Evolutionary conservation across 345 rosid species (phyloP), one percentile per base, ranked within the genome.

Genomic region (Gossypioides kirkii): DNA sequence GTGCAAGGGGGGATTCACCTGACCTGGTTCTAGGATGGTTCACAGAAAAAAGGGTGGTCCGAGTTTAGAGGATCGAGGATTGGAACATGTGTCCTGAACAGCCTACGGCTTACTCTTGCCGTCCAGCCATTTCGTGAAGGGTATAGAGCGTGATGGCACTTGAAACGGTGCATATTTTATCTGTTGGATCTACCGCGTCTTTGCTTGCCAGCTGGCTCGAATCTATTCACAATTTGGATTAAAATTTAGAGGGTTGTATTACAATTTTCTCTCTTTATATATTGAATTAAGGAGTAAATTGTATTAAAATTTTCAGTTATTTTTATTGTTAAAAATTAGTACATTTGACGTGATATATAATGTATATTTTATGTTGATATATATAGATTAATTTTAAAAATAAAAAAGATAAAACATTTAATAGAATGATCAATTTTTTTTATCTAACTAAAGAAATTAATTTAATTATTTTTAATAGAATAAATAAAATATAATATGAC

Each of bases 91-190:
- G 86, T 70, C 8, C 0, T 16, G 0, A 4, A 8, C 0, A 0
- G 41, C 3, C 32, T 14, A 3, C 8, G 9, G 2, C 0, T 2
- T 10, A 62, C 79, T 80, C 83, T 78, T 79, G 86, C 77, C 82
- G 0, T 36, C 4, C 2, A 6, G 17, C 10, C 11, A 16, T 74
- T 54, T 12, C 11, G 6, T 25, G n/a, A 25, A 61, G 17, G 10
- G 41, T 3, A 17, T 10, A 2, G 70, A 62, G 73, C 73, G 72
- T 71, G 85, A 66, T 64, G 32, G 78, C 91, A 85, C 87, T 86
- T 85, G 87, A 82, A 74, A 72, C 68, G 60, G 38, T 32, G 38
- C 38, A 32, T 32, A 32, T 32, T 32, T 32, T 32, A 32, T 32
- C 38, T 5, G 38, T 32, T 32, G 38, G 71, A 62, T 71, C 74